A percentile compares a stretch with the other conserved stretches of the same genome.
Evolutionary conservation across 495 filamentous ascomycete species (phyloP).

Genomic region (Talaromyces trachyspermus): DNA sequence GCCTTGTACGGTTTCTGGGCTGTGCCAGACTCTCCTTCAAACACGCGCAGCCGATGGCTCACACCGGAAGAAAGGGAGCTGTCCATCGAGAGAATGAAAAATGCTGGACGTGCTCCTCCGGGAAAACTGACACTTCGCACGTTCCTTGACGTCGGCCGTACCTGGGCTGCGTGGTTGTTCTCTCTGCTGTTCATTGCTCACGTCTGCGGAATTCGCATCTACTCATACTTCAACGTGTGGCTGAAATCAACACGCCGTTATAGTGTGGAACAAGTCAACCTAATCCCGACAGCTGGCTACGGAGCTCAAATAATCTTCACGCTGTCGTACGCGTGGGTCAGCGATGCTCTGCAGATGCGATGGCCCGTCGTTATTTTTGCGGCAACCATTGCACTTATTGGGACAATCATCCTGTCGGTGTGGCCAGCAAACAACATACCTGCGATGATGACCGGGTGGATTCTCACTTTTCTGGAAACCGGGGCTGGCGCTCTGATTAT

Average conservation of each 20-base stretch:
- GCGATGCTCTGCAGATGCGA: constrained; percentile 11
- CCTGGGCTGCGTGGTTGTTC: constrained; percentile 16
- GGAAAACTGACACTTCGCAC: constrained; percentile 12
- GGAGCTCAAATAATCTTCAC: constrained; percentile 17
- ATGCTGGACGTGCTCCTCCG: constrained; percentile 30
- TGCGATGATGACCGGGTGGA: constrained; percentile 23
- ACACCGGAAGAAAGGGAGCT: constrained; percentile 13
- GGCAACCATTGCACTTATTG: constrained; percentile 11
- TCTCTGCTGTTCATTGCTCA: constrained; percentile 12
- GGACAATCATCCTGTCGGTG: constrained; percentile 15
- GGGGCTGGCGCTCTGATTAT: constrained; percentile 16
- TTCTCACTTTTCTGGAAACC: constrained; percentile 13
- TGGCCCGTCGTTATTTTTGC: constrained; percentile 17
- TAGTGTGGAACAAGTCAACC: constrained; percentile 33
- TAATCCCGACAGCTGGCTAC: constrained; percentile 30
- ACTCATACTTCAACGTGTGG: constrained; percentile 27
- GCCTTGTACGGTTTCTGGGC: constrained; percentile 17
- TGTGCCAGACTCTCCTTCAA: constrained; percentile 22
- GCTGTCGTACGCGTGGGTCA: constrained; percentile 17
- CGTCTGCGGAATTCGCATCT: constrained; percentile 14
- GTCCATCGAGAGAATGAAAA: constrained; percentile 29
- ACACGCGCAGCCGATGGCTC: constrained; percentile 23
- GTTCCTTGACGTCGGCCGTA: constrained; percentile 9
- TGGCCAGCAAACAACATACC: constrained; percentile 16
- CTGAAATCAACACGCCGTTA: constrained; percentile 29